Conservation (phyloP, 148 eudicot species). For the Selenicereus undatus region DNA sequence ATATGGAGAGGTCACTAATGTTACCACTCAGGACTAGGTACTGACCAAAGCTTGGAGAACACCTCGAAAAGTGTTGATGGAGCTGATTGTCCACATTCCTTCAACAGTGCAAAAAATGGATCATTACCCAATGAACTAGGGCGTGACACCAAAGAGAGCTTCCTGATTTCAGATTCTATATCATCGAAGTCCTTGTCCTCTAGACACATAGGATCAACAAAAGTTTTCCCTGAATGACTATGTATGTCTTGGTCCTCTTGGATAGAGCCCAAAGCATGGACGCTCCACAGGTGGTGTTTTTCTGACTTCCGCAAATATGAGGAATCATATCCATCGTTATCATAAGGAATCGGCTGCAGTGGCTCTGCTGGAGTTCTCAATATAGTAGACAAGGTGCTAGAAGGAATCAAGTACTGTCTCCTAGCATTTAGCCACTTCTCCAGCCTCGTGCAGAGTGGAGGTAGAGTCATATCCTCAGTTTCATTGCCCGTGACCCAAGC, state of each 20-base stretch:
- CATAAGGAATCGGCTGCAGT: constrained; percentile 35
- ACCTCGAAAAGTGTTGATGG: constrained; percentile 60
- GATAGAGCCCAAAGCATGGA: constrained; percentile 25
- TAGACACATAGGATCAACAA: constrained; percentile 15
- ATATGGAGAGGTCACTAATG: neutral
- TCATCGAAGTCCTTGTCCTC: constrained; percentile 48
- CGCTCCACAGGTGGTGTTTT: constrained; percentile 21
- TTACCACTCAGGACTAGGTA: constrained; percentile 14
- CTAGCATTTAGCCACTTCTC: constrained; percentile 71
- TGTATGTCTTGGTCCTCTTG: constrained; percentile 21
- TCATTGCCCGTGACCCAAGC: constrained; percentile 61
- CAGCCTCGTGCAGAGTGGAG: constrained; percentile 63
- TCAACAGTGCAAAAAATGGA: constrained; percentile 53
- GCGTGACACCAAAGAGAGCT: constrained; percentile 60
- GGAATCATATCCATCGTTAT: constrained; percentile 22
- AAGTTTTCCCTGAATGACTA: constrained; percentile 24
- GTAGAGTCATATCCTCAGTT: constrained; percentile 33
- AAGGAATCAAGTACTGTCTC: constrained; percentile 41
- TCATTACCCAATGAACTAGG: constrained; percentile 45
- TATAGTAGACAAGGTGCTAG: constrained; percentile 62
- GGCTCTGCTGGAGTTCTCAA: constrained; percentile 54
- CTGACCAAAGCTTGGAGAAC: constrained; percentile 69
- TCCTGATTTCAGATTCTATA: constrained; percentile 51
- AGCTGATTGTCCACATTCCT: constrained; percentile 68
- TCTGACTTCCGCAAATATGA: constrained; percentile 32